A percentile compares a stretch with the other conserved stretches of the same genome.
phyloP scores from a whole-genome alignment of 192 early-diverging fungal genomes.

The Piromyces finnis region DNA sequence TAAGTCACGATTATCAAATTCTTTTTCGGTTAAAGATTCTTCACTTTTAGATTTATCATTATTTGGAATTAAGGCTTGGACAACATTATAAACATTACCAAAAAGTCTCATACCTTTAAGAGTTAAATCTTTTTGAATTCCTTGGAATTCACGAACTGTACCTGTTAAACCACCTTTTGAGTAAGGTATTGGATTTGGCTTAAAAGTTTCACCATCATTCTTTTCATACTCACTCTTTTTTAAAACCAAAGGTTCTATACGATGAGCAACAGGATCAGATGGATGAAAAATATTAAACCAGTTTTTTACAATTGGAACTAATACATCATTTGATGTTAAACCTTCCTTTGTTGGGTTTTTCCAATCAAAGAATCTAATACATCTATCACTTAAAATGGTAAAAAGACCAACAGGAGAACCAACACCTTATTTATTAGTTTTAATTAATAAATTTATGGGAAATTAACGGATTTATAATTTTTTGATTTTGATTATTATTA shows the following conservation, averaged over 20 bases:
- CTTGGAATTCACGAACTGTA: slow-evolving; percentile 43
- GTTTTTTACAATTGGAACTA: slow-evolving; percentile 41
- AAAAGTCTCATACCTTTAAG: slow-evolving; percentile 46
- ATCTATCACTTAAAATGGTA: slow-evolving; percentile 52
- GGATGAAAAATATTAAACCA: slow-evolving; percentile 74
- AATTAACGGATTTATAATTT: too few species aligned
- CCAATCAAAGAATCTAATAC: slow-evolving; percentile 29
- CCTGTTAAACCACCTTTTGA: slow-evolving; percentile 65
- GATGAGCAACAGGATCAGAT: slow-evolving; percentile 57
- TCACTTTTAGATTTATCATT: not conserved
- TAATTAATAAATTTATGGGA: too few species aligned
- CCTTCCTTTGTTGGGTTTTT: not conserved
- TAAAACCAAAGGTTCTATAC: slow-evolving; percentile 50
- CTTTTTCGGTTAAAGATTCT: not conserved
- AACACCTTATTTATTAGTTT: too few species aligned
- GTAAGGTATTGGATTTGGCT: slow-evolving; percentile 57
- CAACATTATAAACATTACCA: not conserved
- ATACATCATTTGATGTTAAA: slow-evolving; percentile 6
- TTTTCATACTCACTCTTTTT: slow-evolving; percentile 5
- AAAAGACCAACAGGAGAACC: slow-evolving; percentile 75
- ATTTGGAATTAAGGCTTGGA: not conserved
- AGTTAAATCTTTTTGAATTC: slow-evolving; percentile 48
- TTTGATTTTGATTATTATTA: too few species aligned
- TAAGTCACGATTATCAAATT: not conserved
- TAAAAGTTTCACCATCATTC: slow-evolving; percentile 22